A percentile compares a stretch with the other conserved stretches of the same genome.
Conservation (phyloP, 2,329 filamentous ascomycete genomes). For the Podosphaera xanthii region DNA sequence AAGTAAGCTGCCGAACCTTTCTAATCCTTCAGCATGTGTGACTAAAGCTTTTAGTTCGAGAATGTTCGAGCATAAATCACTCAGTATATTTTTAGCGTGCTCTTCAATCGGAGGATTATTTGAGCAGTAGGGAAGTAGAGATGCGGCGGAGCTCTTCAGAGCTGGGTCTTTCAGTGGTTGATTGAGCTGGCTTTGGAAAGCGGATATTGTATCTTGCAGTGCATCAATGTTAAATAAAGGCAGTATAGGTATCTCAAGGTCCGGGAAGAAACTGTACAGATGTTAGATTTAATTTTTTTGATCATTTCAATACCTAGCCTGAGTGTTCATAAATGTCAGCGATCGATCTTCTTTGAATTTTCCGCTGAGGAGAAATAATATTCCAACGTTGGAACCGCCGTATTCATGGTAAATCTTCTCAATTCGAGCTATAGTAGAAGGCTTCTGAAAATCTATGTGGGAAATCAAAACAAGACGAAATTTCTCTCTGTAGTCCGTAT, state of each 20-base stretch:
- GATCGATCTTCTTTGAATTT: constrained; percentile 8
- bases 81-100: constrained; percentile 15
- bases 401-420: constrained; percentile 15
- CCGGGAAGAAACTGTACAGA: constrained; percentile 8
- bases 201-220: constrained; percentile 9
- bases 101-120: constrained; percentile 12
- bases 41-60: constrained; percentile 10
- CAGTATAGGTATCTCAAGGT: constrained; percentile 14
- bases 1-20: constrained; percentile 9
- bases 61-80: constrained; percentile 13
- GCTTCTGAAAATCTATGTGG: constrained; percentile 8
- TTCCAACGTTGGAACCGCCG: constrained; percentile 13
- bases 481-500: constrained; percentile 4
- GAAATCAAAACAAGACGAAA: constrained; percentile 14
- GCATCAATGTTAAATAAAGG: constrained; percentile 9
- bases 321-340: constrained; percentile 12
- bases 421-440: constrained; percentile 9
- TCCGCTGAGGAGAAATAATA: constrained; percentile 15
- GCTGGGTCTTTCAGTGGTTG: constrained; percentile 1
- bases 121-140: constrained; percentile 14
- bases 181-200: constrained; percentile 12
- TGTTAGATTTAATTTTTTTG: constrained; percentile 1
- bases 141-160: constrained; percentile 4
- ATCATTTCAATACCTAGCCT: constrained; percentile 10
- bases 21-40: constrained; percentile 9